These are phyloP conservation scores for Ophiocordyceps unilateralis DNA, from an alignment of 2,329 filamentous ascomycete genomes.

Conservation along the genomic window DNA sequence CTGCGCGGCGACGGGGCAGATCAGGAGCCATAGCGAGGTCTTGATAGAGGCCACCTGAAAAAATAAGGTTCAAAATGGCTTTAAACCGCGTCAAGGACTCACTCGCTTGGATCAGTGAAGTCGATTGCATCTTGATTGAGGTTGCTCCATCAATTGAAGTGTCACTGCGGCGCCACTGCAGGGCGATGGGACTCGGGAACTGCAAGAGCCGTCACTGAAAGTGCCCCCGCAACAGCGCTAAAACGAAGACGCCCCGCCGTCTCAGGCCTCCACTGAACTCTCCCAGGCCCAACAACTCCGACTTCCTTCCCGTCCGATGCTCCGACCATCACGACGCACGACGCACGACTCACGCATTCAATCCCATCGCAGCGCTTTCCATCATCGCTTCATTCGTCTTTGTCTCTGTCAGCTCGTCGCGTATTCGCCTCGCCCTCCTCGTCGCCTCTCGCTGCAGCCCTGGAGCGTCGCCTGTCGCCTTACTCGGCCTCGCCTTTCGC, in stretches of 20 bases:
- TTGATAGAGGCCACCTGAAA: not conserved
- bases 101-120: no score
- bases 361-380: not conserved
- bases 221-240: not conserved
- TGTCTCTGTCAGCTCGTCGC: no score
- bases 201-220: no score
- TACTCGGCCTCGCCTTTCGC: not conserved
- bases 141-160: no score
- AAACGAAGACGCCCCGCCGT: not conserved
- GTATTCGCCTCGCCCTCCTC: no score
- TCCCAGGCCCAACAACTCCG: not conserved
- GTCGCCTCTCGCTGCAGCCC: not conserved
- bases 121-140: no score
- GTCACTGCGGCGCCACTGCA: no score
- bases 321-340: not conserved
- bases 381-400: no score
- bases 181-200: no score
- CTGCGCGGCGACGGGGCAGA: slow-evolving; percentile 26
- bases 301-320: no score
- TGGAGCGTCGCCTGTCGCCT: not conserved
- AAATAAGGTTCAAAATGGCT: no score
- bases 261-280: not conserved
- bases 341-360: not conserved
- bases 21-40: not conserved
- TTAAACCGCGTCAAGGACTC: no score